These are phyloP conservation scores for Botrytis paeoniae DNA, from an alignment of 2,329 filamentous ascomycete genomes.

Conservation along the genomic window DNA sequence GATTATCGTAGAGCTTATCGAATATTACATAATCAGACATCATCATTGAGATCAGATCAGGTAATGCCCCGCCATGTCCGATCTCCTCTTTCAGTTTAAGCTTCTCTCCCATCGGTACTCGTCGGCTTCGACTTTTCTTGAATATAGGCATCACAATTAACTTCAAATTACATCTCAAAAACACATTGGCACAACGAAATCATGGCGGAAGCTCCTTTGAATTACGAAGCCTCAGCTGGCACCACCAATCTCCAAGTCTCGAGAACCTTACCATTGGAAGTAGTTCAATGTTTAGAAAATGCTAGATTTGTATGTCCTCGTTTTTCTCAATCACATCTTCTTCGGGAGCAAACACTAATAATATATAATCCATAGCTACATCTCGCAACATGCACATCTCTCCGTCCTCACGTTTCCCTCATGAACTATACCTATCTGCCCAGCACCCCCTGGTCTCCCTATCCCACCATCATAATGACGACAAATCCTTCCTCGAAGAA, in stretches of 20 bases:
- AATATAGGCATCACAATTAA: not conserved
- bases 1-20: not conserved
- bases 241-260: constrained; percentile 64
- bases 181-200: not conserved
- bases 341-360: not conserved
- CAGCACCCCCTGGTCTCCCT: constrained; percentile 62
- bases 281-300: constrained; percentile 88
- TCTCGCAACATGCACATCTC: constrained; percentile 82
- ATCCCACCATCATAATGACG: constrained; percentile 94
- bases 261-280: constrained; percentile 72
- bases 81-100: not conserved
- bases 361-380: constrained; percentile 63
- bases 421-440: constrained; percentile 99
- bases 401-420: constrained; percentile 85
- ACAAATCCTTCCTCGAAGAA: constrained; percentile 77
- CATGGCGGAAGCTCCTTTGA: constrained; percentile 44
- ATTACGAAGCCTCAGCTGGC: constrained; percentile 71
- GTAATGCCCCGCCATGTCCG: constrained; percentile 5
- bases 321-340: not conserved
- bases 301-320: constrained; percentile 74
- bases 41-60: not conserved
- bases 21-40: constrained; percentile 1
- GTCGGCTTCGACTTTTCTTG: not conserved
- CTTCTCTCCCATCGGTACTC: constrained; percentile 3
- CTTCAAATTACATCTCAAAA: not conserved